Percentiles rank a stretch among this genome's conserved stretches.
These are phyloP conservation scores for Bryoglossum gracile DNA, from an alignment of 495 filamentous ascomycete species.

Conservation along the genomic window DNA sequence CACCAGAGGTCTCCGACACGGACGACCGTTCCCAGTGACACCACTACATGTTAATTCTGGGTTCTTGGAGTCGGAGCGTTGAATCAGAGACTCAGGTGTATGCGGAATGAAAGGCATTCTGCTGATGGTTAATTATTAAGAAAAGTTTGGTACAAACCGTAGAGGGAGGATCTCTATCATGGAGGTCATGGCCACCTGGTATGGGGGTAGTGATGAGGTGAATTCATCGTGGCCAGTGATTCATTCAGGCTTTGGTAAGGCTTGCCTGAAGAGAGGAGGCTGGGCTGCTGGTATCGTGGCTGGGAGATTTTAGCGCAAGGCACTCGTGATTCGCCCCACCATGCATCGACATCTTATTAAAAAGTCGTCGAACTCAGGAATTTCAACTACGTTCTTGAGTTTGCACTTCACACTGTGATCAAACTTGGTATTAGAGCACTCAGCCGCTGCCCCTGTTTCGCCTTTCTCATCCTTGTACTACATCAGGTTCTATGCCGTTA, in stretches of 20 bases:
- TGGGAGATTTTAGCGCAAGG: too few relatives aligned
- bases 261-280: background rate
- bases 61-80: slow-evolving; percentile 74
- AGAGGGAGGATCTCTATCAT: too few relatives aligned
- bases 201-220: slow-evolving; percentile 8
- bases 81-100: slow-evolving; percentile 76
- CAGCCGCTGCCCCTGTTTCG: too few relatives aligned
- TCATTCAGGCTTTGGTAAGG: slow-evolving; percentile 1
- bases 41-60: slow-evolving; percentile 82
- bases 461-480: too few relatives aligned
- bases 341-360: too few relatives aligned
- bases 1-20: slow-evolving; percentile 65
- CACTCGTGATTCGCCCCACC: too few relatives aligned
- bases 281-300: slow-evolving; percentile 3
- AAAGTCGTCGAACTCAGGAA: too few relatives aligned
- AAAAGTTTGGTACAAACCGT: slow-evolving; percentile 14
- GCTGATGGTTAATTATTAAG: slow-evolving; percentile 3
- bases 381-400: too few relatives aligned
- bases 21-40: slow-evolving; percentile 66
- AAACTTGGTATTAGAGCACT: too few relatives aligned
- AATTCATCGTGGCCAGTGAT: slow-evolving; percentile 17
- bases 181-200: too few relatives aligned
- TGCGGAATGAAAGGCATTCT: slow-evolving; percentile 46
- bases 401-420: too few relatives aligned
- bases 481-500: too few relatives aligned